Evolutionary conservation across 495 filamentous ascomycete species (phyloP), one percentile per base, ranked within the genome.

Genomic region (Chaetomium fimeti): DNA sequence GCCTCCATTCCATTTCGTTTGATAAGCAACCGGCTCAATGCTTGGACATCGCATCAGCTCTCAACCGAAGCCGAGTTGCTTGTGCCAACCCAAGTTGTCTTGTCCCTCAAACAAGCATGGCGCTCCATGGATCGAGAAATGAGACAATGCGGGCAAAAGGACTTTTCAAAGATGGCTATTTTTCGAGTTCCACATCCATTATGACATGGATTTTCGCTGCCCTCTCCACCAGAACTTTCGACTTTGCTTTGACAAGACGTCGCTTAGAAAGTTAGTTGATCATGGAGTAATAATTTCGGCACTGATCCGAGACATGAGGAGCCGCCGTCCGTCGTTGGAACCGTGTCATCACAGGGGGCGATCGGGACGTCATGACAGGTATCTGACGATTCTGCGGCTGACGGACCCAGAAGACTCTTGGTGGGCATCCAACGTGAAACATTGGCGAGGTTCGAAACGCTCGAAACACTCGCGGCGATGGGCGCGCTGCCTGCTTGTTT

Each of bases 381-480:
- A 25, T 52, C 42, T 22, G 12, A 40, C 29, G 47, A 42, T 42
- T 48, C 49, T 20, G 29, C 52, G 40, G n/a, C 29, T 32, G 40
- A 12, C 57, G 40, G n/a, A 12, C 57, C 57, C 42, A 8, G 42
- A 40, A 51, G 6, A 3, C 43, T n/a, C 57, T 18, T 28, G 8
- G 18, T 29, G 6, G 25, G n/a, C 7, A 6, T 58, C 28, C 27
- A 25, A 28, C 42, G 47, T 51, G 57, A 53, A 57, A 62, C 54
- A 61, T 58, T 59, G 32, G 24, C 48, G 36, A 43, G 18, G 55
- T 47, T 53, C 32, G 22, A 49, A 43, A 56, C 60, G 47, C 40
- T 60, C 53, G 48, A 63, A 67, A 58, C 60, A 22, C 27, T 61
- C 25, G 61, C 57, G 66, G 55, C 43, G 61, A 57, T 59, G 57